Conservation (phyloP, 306 rosid species). For the Datisca glomerata region DNA sequence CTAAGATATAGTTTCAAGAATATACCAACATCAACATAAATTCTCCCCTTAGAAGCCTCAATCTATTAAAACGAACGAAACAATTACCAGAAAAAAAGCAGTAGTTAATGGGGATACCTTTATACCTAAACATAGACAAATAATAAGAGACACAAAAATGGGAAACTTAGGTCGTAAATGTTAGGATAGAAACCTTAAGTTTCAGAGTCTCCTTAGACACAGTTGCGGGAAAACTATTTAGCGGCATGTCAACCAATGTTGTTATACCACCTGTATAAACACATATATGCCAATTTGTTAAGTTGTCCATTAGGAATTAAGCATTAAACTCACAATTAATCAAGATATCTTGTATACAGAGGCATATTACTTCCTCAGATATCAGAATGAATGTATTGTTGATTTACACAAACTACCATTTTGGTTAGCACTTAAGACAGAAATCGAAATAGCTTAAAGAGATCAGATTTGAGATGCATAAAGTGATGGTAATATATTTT, state of each 20-base stretch:
- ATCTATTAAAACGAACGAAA: constrained; percentile 27
- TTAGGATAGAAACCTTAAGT: constrained; percentile 45
- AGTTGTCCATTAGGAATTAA: constrained; percentile 6
- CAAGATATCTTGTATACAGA: too few species aligned
- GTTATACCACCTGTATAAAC: constrained; percentile 74
- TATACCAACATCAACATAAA: constrained; percentile 85
- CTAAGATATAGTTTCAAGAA: constrained; percentile 7
- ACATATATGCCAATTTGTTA: constrained; percentile 12
- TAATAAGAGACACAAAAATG: neutral
- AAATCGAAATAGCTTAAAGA: too few species aligned
- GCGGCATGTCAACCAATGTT: constrained; percentile 94
- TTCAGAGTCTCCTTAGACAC: constrained; percentile 62
- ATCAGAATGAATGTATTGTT: neutral
- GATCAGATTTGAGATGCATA: too few species aligned
- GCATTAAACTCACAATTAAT: too few species aligned
- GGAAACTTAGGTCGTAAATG: neutral
- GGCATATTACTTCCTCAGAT: too few species aligned
- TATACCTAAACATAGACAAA: too few species aligned
- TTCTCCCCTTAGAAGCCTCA: constrained; percentile 56
- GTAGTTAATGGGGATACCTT: neutral
- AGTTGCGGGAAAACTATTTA: constrained; percentile 74
- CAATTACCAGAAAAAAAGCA: constrained; percentile 11
- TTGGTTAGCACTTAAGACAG: constrained; percentile 1
- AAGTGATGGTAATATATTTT: too few species aligned
- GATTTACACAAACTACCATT: constrained; percentile 1